Conservation (phyloP, 2,329 filamentous ascomycete species). For the Uncinocarpus reesii region DNA sequence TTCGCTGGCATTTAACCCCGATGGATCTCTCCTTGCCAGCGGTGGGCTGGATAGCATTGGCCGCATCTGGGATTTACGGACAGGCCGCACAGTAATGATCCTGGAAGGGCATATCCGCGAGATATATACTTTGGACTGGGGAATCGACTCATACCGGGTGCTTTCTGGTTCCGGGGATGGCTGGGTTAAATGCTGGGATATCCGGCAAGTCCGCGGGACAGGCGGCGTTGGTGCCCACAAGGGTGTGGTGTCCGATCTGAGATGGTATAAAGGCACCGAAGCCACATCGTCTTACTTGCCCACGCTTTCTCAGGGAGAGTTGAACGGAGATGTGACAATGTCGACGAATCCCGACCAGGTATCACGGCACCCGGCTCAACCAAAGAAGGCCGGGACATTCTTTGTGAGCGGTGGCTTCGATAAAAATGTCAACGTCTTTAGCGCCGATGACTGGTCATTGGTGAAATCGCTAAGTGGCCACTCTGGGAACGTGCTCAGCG, state of each 20-base stretch:
- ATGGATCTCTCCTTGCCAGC: slow-evolving; percentile 81
- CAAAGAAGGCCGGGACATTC: slow-evolving; percentile 83
- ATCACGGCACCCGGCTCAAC: slow-evolving; percentile 40
- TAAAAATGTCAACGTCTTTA: slow-evolving; percentile 90
- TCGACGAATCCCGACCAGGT: slow-evolving; percentile 17
- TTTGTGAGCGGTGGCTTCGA: slow-evolving; percentile 88
- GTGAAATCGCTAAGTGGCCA: slow-evolving; percentile 83
- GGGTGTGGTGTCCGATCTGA: slow-evolving; percentile 80
- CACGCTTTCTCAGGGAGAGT: slow-evolving; percentile 54
- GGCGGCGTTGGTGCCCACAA: slow-evolving; percentile 84
- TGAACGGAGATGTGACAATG: slow-evolving; percentile 36
- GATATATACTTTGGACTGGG: slow-evolving; percentile 89
- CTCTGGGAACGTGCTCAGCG: slow-evolving; percentile 81
- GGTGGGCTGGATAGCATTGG: slow-evolving; percentile 93
- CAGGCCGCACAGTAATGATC: slow-evolving; percentile 89
- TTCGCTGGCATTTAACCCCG: slow-evolving; percentile 75
- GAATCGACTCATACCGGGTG: slow-evolving; percentile 79
- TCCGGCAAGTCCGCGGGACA: slow-evolving; percentile 73
- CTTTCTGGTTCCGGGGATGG: slow-evolving; percentile 88
- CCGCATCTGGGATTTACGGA: slow-evolving; percentile 87
- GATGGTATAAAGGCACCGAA: slow-evolving; percentile 86
- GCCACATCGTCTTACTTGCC: slow-evolving; percentile 54
- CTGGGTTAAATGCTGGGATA: slow-evolving; percentile 96
- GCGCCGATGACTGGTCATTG: slow-evolving; percentile 88
- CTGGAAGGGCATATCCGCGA: slow-evolving; percentile 87